Evolutionary conservation across 1,139 yeast genomes (phyloP), one percentile per base, ranked within the genome.

Genomic region (Protomyces pachydermus): DNA sequence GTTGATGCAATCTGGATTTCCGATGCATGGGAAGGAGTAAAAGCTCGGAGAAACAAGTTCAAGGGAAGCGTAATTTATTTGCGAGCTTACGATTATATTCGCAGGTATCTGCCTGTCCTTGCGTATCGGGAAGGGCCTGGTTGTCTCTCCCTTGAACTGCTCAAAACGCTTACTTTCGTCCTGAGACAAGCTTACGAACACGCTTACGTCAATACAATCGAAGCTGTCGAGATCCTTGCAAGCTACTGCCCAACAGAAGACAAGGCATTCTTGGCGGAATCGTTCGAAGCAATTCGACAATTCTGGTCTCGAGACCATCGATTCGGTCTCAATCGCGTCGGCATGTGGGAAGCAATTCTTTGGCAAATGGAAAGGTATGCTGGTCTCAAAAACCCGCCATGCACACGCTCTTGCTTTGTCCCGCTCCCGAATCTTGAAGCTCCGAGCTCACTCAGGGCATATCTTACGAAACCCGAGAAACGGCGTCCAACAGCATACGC

Each of bases 1-100:
- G 48, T 57, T 23, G 48, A 57, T 35, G 61, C 61, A 3, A 57
- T 55, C 23, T 57, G 55, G 55, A 25, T 50, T 18, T 57, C 48
- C 25, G 20, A 18, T 8, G 42, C 61, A 4, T 57, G 61, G 61
- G 61, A 57, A 16, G 61, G 61, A 28, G 39, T 57, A 38, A 57
- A 50, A 23, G 61, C 55, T 16, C 42, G 42, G 14, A 37, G 42
- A 4, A 9, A 37, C 9, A 18, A 16, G 8, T 50, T 38, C 25
- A 20, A 35, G 4, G 60, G 35, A 35, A 28, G 32, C 32, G 32
- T 28, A 28, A 2, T 28, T 6, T 2, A 4, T 2, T 46, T 56
- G 46, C 37, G 20, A 9, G 16, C 37, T 23, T 25, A n/a, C 16
- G 55, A 50, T 6, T 50, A 37, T 50, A 34, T 48, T 8, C 50